Conservation (phyloP, 2,329 filamentous ascomycete genomes). For the Microcyclospora pomicola region DNA sequence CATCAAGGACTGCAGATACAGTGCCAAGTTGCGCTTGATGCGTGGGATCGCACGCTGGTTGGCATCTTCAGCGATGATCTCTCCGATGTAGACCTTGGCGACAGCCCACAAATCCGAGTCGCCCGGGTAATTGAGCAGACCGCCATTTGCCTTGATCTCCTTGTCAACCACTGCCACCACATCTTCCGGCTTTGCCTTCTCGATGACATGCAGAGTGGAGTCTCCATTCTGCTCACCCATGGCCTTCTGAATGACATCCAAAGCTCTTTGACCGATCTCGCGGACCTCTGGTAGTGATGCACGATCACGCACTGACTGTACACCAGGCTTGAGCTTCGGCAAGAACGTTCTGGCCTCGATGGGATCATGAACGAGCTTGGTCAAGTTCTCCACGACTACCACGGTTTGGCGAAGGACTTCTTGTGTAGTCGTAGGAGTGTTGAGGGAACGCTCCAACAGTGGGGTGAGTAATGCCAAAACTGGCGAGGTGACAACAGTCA, state of each 20-base stretch:
- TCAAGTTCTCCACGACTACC: constrained; percentile 94
- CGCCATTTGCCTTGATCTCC: constrained; percentile 57
- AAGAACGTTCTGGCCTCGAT: constrained; percentile 90
- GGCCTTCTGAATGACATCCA: constrained; percentile 81
- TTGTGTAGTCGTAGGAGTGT: constrained; percentile 79
- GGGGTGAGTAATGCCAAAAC: constrained; percentile 90
- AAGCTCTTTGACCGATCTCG: constrained; percentile 69
- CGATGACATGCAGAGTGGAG: constrained; percentile 40
- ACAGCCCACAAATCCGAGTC: constrained; percentile 49
- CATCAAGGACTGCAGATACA: constrained; percentile 63
- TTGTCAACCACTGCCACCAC: constrained; percentile 61
- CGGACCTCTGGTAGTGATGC: constrained; percentile 91
- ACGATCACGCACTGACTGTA: constrained; percentile 73
- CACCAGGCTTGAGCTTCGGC: constrained; percentile 85
- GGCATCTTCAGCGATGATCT: constrained; percentile 77
- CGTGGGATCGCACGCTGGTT: constrained; percentile 68
- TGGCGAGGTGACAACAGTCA: constrained; percentile 87
- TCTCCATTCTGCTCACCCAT: constrained; percentile 53
- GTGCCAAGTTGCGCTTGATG: constrained; percentile 52
- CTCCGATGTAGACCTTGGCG: constrained; percentile 59
- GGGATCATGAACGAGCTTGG: constrained; percentile 91
- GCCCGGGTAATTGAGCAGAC: constrained; percentile 47
- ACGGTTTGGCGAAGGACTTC: constrained; percentile 92
- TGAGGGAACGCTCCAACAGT: constrained; percentile 83
- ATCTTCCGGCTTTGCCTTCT: constrained; percentile 57